Evolutionary conservation across 441 rosid species (phyloP).

Genomic region (Pelargonium citronellum): DNA sequence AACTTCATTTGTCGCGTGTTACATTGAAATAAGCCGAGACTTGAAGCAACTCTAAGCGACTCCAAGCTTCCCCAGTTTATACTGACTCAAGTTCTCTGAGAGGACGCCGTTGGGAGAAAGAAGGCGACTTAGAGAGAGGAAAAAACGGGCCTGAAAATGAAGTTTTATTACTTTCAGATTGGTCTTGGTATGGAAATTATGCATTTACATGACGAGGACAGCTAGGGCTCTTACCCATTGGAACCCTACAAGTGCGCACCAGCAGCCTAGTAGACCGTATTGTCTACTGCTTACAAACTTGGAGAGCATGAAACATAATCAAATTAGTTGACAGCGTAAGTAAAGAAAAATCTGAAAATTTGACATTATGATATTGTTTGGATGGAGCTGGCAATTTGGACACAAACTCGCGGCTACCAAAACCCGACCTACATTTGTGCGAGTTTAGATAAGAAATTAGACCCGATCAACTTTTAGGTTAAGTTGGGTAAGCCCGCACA

Average conservation of each 20-base stretch:
- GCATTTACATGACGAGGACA: background rate
- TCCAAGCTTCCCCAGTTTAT: slow-evolving; percentile 23
- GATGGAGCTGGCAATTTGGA: too few relatives aligned
- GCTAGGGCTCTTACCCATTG: slow-evolving; percentile 36
- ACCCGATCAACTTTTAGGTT: background rate
- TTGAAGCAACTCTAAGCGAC: slow-evolving; percentile 17
- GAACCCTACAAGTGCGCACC: slow-evolving; percentile 38
- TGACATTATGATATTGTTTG: too few relatives aligned
- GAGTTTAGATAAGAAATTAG: too few relatives aligned
- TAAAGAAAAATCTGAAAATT: too few relatives aligned
- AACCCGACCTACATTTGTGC: too few relatives aligned
- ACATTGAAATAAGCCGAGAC: too few relatives aligned
- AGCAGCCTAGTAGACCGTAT: slow-evolving; percentile 44
- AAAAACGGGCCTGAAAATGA: background rate
- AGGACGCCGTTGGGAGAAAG: slow-evolving; percentile 57
- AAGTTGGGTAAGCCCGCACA: too few relatives aligned
- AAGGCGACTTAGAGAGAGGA: slow-evolving; percentile 54
- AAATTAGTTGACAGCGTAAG: background rate
- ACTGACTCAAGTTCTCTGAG: slow-evolving; percentile 21
- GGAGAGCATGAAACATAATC: background rate
- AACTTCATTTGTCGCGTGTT: too few relatives aligned
- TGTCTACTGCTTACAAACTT: slow-evolving; percentile 49
- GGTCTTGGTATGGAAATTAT: background rate
- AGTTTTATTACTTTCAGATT: background rate
- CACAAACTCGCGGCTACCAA: too few relatives aligned